Evolutionary conservation across 768 basidiomycete species (phyloP), one percentile per base, ranked within the genome.

Genomic region (Amanita pseudoporphyria): DNA sequence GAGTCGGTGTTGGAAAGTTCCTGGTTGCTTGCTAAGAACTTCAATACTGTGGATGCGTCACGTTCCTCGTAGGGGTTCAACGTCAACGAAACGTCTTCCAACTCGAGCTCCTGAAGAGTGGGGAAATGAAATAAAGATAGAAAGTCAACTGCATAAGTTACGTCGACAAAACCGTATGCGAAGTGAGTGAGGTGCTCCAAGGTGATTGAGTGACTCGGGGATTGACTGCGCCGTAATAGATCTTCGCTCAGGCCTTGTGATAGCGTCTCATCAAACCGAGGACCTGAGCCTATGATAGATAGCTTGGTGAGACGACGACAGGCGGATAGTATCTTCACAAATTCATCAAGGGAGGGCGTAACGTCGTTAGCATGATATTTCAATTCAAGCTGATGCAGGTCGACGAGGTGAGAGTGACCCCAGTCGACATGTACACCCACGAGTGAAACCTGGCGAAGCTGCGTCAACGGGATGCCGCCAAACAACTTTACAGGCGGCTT

Each of bases 361-460:
- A 82, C 76, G 35, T 79, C 74, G 33, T 57, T 65, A 1, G 81
- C 71, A 14, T 79, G 77, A 54, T 77, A 82, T 53, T 71, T 77
- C 56, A 82, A 63, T 53, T 78, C 73, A 31, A 82, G 63, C 22
- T 62, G 65, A 16, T 64, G 64, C 13, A 82, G 70, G 50, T 70
- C 67, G 5, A 55, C 57, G 44, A 81, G 61, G 9, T 67, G 56
- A 6, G 69, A 68, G 9, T 47, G 56, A 1, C 61, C 39, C 80
- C 81, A 82, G 47, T 79, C 70, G 44, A 81, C 59, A 54, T 82
- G 81, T 14, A 80, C 79, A 0, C 81, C 81, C 2, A 72, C 69
- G 5, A 82, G 63, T 1, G 70, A 65, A 6, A 82, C 63, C 13
- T 66, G 57, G 3, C 64, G 65, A 18, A 82, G 63, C 18, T 54